Base-by-base conservation (phyloP, 441 rosid species). In the Eruca vesicaria region DNA sequence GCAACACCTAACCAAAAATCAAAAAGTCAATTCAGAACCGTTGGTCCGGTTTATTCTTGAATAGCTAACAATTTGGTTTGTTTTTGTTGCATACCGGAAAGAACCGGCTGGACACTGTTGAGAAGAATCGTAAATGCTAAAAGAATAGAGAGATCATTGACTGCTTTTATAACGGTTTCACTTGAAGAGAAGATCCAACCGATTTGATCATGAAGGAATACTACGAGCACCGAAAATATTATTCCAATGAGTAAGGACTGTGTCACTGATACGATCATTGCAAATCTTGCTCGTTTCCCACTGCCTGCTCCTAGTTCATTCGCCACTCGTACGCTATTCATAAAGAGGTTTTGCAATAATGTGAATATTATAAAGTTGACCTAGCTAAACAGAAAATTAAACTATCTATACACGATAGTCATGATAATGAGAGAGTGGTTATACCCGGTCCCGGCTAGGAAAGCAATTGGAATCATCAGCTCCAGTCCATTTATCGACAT, bases 251-350 rank as follows among this genome's bases (percentile, higher is more conserved):
- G 36, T 0, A 82, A 55, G 0, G 98, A 93, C 41, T 88, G 86
- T 56, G 72, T 79, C 69, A 87, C 82, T 0, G 95, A 76, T 14
- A 84, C 84, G 5, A 58, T 16, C 19, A 90, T 81, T 0, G 98
- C 92, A 53, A 88, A 89, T 64, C 80, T 87, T n/a, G 98, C 95
- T 15, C 73, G 84, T 57, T 83, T 73, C 0, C 90, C 94, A 4
- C 87, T 87, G 6, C 92, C 96, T 5, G 90, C 90, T 63, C 94
- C 91, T 4, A 92, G 78, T 68, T 90, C 98, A 74, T 91, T 93
- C 0, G 94, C 86, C 7, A 93, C 93, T 78, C 98, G 81, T 14
- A 91, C 94, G 11, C 92, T 90, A 85, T 43, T 43, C n/a, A 9
- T 48, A 2, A 48, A 48, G 11, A 21, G 15, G 16, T 56, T 5